phyloP scores from a whole-genome alignment of 23 red algal genomes.

The Agarophyton chilense region DNA sequence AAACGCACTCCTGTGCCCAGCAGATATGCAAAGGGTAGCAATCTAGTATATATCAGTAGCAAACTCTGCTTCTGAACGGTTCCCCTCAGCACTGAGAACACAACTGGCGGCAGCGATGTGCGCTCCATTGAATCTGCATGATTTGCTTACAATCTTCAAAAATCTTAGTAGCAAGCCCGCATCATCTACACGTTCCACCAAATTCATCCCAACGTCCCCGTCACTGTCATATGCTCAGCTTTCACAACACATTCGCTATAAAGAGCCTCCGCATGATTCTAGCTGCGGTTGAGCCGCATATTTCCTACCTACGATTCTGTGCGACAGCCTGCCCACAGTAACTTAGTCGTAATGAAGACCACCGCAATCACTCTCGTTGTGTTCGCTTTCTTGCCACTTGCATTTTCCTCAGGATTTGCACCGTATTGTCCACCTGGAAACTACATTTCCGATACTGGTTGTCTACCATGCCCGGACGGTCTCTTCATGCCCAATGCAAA shows the following conservation, averaged over 20 bases:
- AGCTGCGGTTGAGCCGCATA: background rate
- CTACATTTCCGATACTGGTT: slow-evolving; percentile 2
- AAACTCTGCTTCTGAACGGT: too few relatives aligned
- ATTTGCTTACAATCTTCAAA: background rate
- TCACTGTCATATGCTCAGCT: background rate
- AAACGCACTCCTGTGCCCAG: too few relatives aligned
- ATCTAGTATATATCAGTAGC: too few relatives aligned
- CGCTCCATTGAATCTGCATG: background rate
- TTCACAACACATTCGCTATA: background rate
- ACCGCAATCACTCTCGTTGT: background rate
- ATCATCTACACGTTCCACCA: too few relatives aligned
- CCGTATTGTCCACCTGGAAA: background rate
- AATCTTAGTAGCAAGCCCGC: background rate
- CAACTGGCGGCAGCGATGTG: slow-evolving; percentile 6
- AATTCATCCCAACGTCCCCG: background rate
- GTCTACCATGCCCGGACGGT: background rate
- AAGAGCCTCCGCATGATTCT: background rate
- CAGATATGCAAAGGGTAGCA: too few relatives aligned
- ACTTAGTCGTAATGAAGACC: background rate
- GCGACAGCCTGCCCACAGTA: background rate
- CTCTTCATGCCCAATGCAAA: slow-evolving; percentile 12
- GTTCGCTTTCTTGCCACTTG: background rate
- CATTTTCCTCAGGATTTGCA: background rate
- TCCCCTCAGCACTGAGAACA: too few relatives aligned
- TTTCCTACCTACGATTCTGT: background rate